A percentile compares a stretch with the other conserved stretches of the same genome.
Evolutionary conservation across 768 basidiomycete genomes (phyloP).

Genomic region (Lactarius quietus): DNA sequence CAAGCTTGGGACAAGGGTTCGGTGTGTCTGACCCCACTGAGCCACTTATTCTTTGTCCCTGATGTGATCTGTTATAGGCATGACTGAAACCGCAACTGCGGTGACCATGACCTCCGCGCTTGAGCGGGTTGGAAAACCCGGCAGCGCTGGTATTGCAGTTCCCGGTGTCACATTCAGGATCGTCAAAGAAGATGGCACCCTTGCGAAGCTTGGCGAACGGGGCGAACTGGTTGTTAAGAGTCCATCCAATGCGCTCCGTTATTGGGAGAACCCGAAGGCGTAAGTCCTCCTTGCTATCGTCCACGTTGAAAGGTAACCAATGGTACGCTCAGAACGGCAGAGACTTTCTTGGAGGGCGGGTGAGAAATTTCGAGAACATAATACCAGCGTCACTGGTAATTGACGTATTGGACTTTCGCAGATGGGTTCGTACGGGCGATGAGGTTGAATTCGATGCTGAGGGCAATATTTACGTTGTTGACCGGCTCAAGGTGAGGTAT

Average conservation of each 20-base stretch:
- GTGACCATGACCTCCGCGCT: slow-evolving; percentile 47
- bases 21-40: slow-evolving; percentile 34
- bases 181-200: slow-evolving; percentile 50
- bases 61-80: slow-evolving; percentile 40
- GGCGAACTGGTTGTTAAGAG: slow-evolving; percentile 54
- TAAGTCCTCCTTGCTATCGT: slow-evolving; percentile 34
- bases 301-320: not conserved
- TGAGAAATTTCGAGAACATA: slow-evolving; percentile 29
- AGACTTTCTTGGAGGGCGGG: slow-evolving; percentile 62
- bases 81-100: slow-evolving; percentile 63
- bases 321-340: slow-evolving; percentile 47
- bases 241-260: slow-evolving; percentile 39
- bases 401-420: slow-evolving; percentile 27
- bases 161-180: slow-evolving; percentile 54
- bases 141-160: slow-evolving; percentile 45
- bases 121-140: slow-evolving; percentile 48
- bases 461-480: slow-evolving; percentile 55
- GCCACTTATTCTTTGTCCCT: not conserved
- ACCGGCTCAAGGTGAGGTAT: slow-evolving; percentile 51
- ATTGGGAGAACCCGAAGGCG: slow-evolving; percentile 57
- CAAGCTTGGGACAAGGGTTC: slow-evolving; percentile 58
- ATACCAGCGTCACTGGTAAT: not conserved
- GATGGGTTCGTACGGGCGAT: slow-evolving; percentile 69
- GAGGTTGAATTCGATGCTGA: slow-evolving; percentile 53
- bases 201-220: slow-evolving; percentile 50